Base-by-base conservation (phyloP, 169 alveolate species). In the Plasmodium coatneyi region DNA sequence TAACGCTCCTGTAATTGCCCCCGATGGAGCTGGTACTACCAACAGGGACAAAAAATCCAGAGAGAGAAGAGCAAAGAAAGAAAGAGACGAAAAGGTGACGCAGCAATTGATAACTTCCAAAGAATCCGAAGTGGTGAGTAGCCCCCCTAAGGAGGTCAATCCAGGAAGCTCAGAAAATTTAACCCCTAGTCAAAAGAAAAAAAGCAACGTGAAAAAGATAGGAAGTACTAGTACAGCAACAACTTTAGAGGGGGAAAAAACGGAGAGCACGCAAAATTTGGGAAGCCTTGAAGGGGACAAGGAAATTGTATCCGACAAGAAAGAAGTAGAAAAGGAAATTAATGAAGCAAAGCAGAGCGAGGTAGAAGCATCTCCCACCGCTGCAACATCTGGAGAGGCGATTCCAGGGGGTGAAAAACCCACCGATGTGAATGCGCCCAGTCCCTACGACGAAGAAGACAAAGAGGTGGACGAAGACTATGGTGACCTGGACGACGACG, bases 61-160 rank as follows among this genome's bases (percentile, higher is more conserved):
- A 82, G 80, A 82, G 7, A 60, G 41, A 41, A 80, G 46, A 80
- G 36, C 46, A 46, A 80, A 80, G 71, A 82, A 66, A 82, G 71
- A 70, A 60, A 82, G 46, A 28, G 81, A 82, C 54, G 84, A 80
- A 19, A 80, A 80, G 4, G 9, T 0, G 10, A 5, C 34, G 46
- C 36, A 56, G 25, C 46, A 43, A 14, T 56, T 16, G 82, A 12
- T 32, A 82, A 10, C 30, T n/a, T 16, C 7, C 28, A 82, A 82
- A 36, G 70, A 56, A 56, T 4, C 71, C 16, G 91, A 82, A 14
- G 66, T 19, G 12, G 28, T 25, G 16, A 60, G 3, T 7, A 60
- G 46, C 16, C 22, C 28, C 14, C 19, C 36, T 4, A 79, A 82
- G 43, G 56, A 34, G 34, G 32, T 30, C 56, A 76, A 30, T 34